Evolutionary conservation across 345 rosid genomes (phyloP), one percentile per base, ranked within the genome.

Genomic region (Carallia brachiata): DNA sequence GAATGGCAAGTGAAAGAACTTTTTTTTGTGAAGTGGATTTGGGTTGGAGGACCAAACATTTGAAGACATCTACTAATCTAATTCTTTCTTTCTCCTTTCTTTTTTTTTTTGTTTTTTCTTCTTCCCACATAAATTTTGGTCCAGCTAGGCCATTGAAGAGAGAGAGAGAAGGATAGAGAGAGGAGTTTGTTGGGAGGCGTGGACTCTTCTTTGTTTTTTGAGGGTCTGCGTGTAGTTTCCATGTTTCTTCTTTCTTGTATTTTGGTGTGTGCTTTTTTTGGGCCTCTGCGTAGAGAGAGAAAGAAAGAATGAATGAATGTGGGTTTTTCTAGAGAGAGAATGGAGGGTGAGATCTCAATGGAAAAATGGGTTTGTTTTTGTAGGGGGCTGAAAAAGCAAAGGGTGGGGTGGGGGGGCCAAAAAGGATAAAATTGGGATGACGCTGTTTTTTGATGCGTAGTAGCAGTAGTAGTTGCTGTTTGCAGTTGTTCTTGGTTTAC

Each of bases 81-180:
- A 23, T 18, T 59, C 62, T n/a, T 7, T 56, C 76, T 70, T 36
- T 61, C 56, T 36, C 59, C 69, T 74, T 57, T 66, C 54, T 52
- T 44, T 27, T 55, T 47, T 52, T 36, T 50, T 70, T 75, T 73
- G 66, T 37, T 66, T 66, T 63, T 69, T 70, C 65, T 62, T 50
- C 53, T 44, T 32, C 58, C 59, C 32, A 76, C 79, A 63, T 69
- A 73, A 72, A 77, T 75, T 77, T 78, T 80, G 86, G 84, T 80
- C 86, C 85, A 82, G 85, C 81, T 82, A 86, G 88, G 90, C 87
- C 88, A 84, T 81, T 77, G 80, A 62, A 77, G 85, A 77, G 34
- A 78, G 77, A 72, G 9, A 53, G 58, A 54, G 50, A 71, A 66
- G 68, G 77, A 73, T 79, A 65, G 39, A 59, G 65, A 23, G 23